These are phyloP conservation scores for Colletotrichum trifolii DNA, from an alignment of 2,329 filamentous ascomycete species.

Conservation along the genomic window DNA sequence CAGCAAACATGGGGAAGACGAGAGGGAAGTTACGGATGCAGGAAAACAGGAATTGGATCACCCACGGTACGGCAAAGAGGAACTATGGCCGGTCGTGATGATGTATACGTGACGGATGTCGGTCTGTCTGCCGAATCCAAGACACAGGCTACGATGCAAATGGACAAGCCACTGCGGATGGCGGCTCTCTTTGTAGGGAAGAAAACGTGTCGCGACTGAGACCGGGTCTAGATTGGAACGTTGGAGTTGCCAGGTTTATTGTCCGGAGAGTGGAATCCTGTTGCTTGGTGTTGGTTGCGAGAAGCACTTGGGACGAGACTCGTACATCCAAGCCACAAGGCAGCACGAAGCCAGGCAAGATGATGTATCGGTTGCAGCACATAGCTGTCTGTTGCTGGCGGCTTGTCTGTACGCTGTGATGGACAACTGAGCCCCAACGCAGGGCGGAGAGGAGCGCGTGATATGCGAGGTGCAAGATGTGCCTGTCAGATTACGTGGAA, in stretches of 20 bases:
- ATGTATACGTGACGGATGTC: background rate
- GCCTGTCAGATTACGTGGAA: background rate
- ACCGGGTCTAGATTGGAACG: slow-evolving; percentile 17
- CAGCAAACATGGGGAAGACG: slow-evolving; percentile 25
- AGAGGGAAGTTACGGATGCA: slow-evolving; percentile 11
- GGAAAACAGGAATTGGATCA: background rate
- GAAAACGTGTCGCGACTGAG: slow-evolving; percentile 23
- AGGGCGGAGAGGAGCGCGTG: background rate
- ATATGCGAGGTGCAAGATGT: slow-evolving; percentile 10
- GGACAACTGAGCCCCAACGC: slow-evolving; percentile 17
- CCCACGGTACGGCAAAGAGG: background rate
- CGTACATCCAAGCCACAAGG: background rate
- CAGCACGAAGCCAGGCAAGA: too few relatives aligned
- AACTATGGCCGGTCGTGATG: background rate
- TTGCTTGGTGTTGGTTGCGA: slow-evolving; percentile 12
- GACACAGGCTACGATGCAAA: background rate
- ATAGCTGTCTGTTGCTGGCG: too few relatives aligned
- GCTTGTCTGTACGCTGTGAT: background rate
- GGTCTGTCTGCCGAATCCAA: background rate
- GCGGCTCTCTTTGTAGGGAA: background rate
- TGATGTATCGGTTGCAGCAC: too few relatives aligned
- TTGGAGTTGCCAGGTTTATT: background rate
- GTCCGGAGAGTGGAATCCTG: background rate
- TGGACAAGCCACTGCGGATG: background rate
- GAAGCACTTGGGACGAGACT: slow-evolving; percentile 8